Evolutionary conservation across 805 yeast species (phyloP), one percentile per base, ranked within the genome.

Genomic region (Yamadazyma nakazawae): DNA sequence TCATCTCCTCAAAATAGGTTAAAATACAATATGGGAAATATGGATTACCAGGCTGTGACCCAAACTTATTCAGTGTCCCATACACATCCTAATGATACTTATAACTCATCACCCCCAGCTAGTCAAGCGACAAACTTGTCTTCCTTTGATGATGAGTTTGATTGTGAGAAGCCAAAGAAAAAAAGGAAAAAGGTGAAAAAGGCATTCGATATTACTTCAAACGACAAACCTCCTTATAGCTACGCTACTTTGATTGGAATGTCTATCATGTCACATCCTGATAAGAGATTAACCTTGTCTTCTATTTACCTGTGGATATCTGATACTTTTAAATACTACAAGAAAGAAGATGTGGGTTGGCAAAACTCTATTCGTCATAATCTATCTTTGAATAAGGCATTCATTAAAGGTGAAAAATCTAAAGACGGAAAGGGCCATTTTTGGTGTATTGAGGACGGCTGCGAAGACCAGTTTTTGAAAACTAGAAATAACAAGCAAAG

Each of bases 281-380:
- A 71, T 26, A 68, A 66, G 48, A 60, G 61, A 44, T 63, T 72
- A 47, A 70, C 76, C 3, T 59, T 72, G 37, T 67, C 74, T 7
- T 96, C 89, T 59, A 94, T 92, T 36, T 92, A 92, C 69, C 76
- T 74, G 56, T 92, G 99, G 99, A 94, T 92, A 37, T 81, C 94
- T 8, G 82, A 81, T 38, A 85, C 95, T 32, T 92, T 91, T 64
- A 79, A 75, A 51, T 92, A 84, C 62, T 94, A 94, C 66, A 81
- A 83, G 53, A 81, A 80, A 52, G 85, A 87, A 49, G 96, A 89
- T 56, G 85, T 88, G 10, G 97, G 97, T 24, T 92, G 99, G 99
- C 97, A 92, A 67, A 92, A 94, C 68, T 90, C 97, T 6, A 92
- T 94, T 55, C 82, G 99, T 56, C 99, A 94, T 67, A 94, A 94